phyloP scores from a whole-genome alignment of 1,139 yeast genomes.

The Blastobotrys arbuscula region DNA sequence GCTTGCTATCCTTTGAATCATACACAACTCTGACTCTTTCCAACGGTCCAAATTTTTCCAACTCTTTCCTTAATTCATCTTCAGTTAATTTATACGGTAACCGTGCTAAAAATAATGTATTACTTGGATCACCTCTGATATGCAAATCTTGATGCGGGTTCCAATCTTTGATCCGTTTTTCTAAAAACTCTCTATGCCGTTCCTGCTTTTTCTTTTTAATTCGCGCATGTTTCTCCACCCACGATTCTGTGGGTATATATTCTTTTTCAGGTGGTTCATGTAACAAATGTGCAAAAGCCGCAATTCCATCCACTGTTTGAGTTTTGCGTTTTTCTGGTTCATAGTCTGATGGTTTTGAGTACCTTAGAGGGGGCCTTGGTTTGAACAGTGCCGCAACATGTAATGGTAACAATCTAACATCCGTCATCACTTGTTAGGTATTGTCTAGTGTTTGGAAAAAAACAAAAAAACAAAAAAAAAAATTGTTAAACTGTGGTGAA shows the following conservation, averaged over 20 bases:
- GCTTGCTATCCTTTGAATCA: slow-evolving; percentile 45
- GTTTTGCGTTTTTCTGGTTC: slow-evolving; percentile 50
- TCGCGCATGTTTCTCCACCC: slow-evolving; percentile 35
- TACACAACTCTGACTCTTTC: slow-evolving; percentile 63
- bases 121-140: slow-evolving; percentile 66
- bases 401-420: slow-evolving; percentile 53
- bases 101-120: slow-evolving; percentile 73
- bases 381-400: slow-evolving; percentile 60
- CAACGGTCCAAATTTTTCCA: slow-evolving; percentile 63
- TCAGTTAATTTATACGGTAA: slow-evolving; percentile 64
- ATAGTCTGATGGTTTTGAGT: slow-evolving; percentile 49
- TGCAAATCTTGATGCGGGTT: slow-evolving; percentile 55
- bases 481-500: too few relatives aligned
- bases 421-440: slow-evolving; percentile 29
- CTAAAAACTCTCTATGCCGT: slow-evolving; percentile 29
- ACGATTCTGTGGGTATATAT: slow-evolving; percentile 35
- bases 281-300: slow-evolving; percentile 26
- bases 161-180: slow-evolving; percentile 38
- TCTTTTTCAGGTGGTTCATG: slow-evolving; percentile 29
- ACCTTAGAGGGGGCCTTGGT: slow-evolving; percentile 63
- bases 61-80: slow-evolving; percentile 57
- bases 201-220: slow-evolving; percentile 32
- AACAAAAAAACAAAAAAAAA: too few relatives aligned
- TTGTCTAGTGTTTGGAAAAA: not conserved
- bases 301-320: slow-evolving; percentile 47